Conservation (phyloP, 768 basidiomycete genomes). For the Trametes coccinea region DNA sequence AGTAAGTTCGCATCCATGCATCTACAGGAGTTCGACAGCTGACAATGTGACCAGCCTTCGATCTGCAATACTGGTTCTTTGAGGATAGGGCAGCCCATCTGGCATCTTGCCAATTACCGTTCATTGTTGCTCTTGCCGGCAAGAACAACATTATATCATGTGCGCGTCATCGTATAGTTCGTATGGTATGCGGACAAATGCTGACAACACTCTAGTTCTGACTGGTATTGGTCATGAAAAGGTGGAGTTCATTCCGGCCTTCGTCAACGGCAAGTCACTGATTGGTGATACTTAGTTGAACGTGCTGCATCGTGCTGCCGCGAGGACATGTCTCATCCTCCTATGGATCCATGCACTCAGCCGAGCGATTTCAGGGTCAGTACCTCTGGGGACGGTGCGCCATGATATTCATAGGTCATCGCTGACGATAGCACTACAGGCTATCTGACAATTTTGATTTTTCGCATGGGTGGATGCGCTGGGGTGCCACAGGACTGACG, state of each 20-base stretch:
- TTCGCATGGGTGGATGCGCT: constrained; percentile 20
- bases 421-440: neutral
- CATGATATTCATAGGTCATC: neutral
- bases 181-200: neutral
- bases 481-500: constrained; percentile 27
- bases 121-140: constrained; percentile 54
- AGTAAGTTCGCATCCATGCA: constrained; percentile 36
- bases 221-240: constrained; percentile 59
- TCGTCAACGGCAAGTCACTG: neutral
- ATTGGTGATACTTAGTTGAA: constrained; percentile 34
- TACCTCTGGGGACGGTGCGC: no score
- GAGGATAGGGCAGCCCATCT: constrained; percentile 41
- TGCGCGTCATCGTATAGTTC: constrained; percentile 25
- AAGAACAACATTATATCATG: constrained; percentile 62
- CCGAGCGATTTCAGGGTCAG: constrained; percentile 19
- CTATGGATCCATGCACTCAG: constrained; percentile 42
- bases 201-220: constrained; percentile 35
- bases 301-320: constrained; percentile 48
- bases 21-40: no score
- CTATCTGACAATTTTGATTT: constrained; percentile 11
- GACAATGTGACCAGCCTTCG: constrained; percentile 8
- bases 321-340: constrained; percentile 43
- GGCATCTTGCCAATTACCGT: constrained; percentile 48
- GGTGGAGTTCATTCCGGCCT: constrained; percentile 3
- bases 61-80: constrained; percentile 30